Conservation (phyloP, 768 basidiomycete genomes). For the Xerocomus brunneocitrinus region DNA sequence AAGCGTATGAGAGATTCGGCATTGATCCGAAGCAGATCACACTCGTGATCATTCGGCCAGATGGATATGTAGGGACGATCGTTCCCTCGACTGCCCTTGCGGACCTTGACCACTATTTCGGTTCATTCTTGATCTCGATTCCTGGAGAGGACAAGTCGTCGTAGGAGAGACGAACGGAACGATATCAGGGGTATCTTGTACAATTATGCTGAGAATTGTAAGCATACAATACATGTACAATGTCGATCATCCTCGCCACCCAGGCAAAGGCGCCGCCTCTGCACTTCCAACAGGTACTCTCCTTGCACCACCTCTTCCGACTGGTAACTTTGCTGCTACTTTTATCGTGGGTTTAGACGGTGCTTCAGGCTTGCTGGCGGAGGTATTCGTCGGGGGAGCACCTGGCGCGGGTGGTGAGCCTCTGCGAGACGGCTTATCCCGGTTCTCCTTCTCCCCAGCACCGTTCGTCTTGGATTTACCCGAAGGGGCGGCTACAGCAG, state of each 20-base stretch:
- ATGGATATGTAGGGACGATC: conserved; percentile 38
- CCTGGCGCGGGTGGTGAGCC: conserved; percentile 21
- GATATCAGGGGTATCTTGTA: conserved; percentile 19
- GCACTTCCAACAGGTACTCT: conserved; percentile 64
- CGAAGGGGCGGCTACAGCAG: conserved; percentile 5
- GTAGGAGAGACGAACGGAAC: background rate
- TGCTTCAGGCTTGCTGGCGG: conserved; percentile 12
- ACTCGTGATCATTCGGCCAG: conserved; percentile 37
- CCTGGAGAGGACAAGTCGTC: background rate
- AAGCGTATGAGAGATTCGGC: conserved; percentile 33
- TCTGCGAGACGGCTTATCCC: conserved; percentile 31
- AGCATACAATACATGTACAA: conserved; percentile 9
- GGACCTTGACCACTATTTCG: conserved; percentile 48
- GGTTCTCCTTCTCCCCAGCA: conserved; percentile 33
- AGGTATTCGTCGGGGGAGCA: conserved; percentile 18
- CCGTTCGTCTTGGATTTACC: conserved; percentile 30
- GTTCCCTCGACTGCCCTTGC: conserved; percentile 22
- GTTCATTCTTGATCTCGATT: conserved; percentile 35
- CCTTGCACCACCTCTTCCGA: conserved; percentile 48
- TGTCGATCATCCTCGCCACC: conserved; percentile 42
- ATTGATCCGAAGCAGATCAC: conserved; percentile 27
- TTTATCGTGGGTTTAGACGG: conserved; percentile 8
- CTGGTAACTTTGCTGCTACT: conserved; percentile 30
- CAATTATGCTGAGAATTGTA: conserved; percentile 15
- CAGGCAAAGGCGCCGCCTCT: conserved; percentile 51